phyloP scores from a whole-genome alignment of 106 monocot genomes.

The Acorus gramineus region DNA sequence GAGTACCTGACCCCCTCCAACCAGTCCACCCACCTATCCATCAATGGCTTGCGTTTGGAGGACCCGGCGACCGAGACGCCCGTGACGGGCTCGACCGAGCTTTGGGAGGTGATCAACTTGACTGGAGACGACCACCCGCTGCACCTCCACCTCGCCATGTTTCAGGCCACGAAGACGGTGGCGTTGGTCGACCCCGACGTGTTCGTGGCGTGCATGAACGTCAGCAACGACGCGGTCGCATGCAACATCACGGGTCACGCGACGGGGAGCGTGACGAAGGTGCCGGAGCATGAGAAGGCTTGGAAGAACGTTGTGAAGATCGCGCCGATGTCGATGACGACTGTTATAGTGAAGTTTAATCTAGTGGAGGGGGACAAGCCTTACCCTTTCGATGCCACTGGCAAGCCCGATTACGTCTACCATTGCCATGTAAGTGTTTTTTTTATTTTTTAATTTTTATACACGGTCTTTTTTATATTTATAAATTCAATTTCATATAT shows the following conservation, averaged over 20 bases:
- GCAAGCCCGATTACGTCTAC: too few species aligned
- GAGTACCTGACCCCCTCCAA: not conserved
- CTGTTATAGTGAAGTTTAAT: too few species aligned
- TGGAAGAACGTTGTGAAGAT: too few species aligned
- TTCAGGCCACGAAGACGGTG: slow-evolving; percentile 3
- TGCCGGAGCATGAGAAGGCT: not conserved
- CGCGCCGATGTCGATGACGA: too few species aligned
- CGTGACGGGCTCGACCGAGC: slow-evolving; percentile 1
- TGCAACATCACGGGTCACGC: not conserved
- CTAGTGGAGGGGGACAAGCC: too few species aligned
- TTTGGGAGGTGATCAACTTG: slow-evolving; percentile 16
- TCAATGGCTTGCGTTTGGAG: slow-evolving; percentile 5
- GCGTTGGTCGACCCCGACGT: not conserved
- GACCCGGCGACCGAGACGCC: slow-evolving; percentile 10
- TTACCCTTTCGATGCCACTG: too few species aligned
- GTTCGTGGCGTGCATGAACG: too few species aligned
- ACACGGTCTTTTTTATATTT: too few species aligned
- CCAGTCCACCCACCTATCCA: not conserved
- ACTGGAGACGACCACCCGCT: slow-evolving; percentile 11
- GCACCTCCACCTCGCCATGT: slow-evolving; percentile 6
- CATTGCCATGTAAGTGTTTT: too few species aligned
- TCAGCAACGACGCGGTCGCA: too few species aligned
- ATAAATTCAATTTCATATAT: too few species aligned
- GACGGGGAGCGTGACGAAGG: not conserved
- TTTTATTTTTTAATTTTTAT: too few species aligned